Conservation (phyloP, 441 rosid species). For the Erysimum cheiri region DNA sequence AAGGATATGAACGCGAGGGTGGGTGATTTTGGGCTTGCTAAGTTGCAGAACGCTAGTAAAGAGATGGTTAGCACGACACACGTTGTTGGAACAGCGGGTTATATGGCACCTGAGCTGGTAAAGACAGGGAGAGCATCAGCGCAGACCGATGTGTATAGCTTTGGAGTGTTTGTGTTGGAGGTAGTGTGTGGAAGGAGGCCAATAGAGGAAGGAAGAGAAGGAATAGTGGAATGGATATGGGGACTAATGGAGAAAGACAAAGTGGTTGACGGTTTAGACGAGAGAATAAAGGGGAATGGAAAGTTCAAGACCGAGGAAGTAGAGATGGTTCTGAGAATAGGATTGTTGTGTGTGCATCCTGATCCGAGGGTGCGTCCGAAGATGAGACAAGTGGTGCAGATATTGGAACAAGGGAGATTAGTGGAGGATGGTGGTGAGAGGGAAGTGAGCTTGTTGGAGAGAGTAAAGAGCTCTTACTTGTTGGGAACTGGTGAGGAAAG, state of each 20-base stretch:
- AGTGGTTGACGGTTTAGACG: constrained; percentile 49
- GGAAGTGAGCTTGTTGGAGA: constrained; percentile 48
- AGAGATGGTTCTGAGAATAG: constrained; percentile 47
- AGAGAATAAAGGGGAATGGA: constrained; percentile 40
- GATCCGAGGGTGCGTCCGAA: constrained; percentile 50
- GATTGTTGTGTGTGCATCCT: constrained; percentile 54
- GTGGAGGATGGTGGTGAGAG: constrained; percentile 38
- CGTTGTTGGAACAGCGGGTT: constrained; percentile 66
- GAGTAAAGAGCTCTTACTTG: constrained; percentile 37
- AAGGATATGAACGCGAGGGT: constrained; percentile 72
- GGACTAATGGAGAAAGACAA: constrained; percentile 55
- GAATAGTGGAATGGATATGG: constrained; percentile 64
- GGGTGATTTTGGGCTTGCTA: constrained; percentile 76
- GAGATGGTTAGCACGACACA: constrained; percentile 48
- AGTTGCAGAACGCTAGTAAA: constrained; percentile 65
- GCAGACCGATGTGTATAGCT: constrained; percentile 65
- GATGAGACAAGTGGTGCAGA: constrained; percentile 56
- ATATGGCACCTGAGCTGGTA: constrained; percentile 71
- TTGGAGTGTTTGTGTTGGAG: constrained; percentile 70
- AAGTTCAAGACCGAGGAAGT: constrained; percentile 40
- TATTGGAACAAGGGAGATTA: constrained; percentile 45
- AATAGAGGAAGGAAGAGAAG: constrained; percentile 62
- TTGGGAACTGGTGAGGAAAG: constrained; percentile 22
- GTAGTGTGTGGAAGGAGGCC: constrained; percentile 75
- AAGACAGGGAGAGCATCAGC: constrained; percentile 65